Percentiles rank a stretch among this genome's conserved stretches.
Conservation (phyloP, 1,139 yeast species). For the Zhuliangozyma blackwelliae region DNA sequence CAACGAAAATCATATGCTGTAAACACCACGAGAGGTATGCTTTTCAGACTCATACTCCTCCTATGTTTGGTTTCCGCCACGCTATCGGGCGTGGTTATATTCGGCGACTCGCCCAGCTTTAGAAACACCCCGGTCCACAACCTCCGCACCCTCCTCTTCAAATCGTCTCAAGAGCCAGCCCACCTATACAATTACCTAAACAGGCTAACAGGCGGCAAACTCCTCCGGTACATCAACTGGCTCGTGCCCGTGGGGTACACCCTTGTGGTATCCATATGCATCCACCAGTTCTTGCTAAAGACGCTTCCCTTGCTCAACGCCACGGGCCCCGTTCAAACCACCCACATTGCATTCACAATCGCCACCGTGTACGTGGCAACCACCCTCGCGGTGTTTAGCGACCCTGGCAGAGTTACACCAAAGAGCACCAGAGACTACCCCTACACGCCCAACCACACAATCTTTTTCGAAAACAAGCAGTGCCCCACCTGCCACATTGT, state of each 20-base stretch:
- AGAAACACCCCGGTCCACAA: conserved; percentile 30
- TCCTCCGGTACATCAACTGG: conserved; percentile 27
- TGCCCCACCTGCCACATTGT: conserved; percentile 58
- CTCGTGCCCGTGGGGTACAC: conserved; percentile 49
- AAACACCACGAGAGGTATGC: too few relatives aligned
- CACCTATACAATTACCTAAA: conserved; percentile 8
- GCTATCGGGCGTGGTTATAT: conserved; percentile 26
- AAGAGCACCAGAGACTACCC: conserved; percentile 13
- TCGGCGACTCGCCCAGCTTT: conserved; percentile 53
- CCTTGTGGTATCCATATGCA: conserved; percentile 40
- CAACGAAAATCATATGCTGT: too few relatives aligned
- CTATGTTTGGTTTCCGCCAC: conserved; percentile 7
- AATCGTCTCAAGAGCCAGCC: conserved; percentile 1
- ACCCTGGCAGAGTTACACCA: conserved; percentile 48
- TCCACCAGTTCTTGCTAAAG: conserved; percentile 41
- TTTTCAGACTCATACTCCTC: conserved; percentile 6
- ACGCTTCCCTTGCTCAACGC: conserved; percentile 28
- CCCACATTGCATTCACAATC: conserved; percentile 28
- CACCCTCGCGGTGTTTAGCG: conserved; percentile 40
- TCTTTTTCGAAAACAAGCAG: conserved; percentile 44
- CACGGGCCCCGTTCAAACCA: conserved; percentile 7
- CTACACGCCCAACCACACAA: conserved; percentile 42
- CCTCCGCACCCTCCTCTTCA: conserved; percentile 11
- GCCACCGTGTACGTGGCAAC: conserved; percentile 32
- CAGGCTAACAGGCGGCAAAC: conserved; percentile 11